These are phyloP conservation scores for Edaphochlamys debaryana DNA, from an alignment of 139 green algal genomes.

Conservation along the genomic window DNA sequence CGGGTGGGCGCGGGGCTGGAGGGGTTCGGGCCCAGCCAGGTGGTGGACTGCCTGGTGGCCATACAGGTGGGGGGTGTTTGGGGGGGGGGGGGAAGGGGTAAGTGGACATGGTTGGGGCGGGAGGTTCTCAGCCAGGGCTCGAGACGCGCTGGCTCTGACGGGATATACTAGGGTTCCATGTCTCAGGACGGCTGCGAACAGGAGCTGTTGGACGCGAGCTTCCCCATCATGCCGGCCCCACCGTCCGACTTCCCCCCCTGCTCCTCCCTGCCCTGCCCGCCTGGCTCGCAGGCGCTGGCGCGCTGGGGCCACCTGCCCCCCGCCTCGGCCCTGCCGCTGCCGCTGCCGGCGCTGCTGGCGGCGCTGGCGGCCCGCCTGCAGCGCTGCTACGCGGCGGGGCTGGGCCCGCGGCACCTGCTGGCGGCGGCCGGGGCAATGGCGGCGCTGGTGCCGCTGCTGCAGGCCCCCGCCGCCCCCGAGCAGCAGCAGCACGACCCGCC, in stretches of 20 bases:
- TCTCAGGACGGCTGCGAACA: too few species aligned
- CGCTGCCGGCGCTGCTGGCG: constrained; percentile 2
- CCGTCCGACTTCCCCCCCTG: not conserved
- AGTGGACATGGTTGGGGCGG: too few species aligned
- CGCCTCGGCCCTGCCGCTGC: not conserved
- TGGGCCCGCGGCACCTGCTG: constrained; percentile 21
- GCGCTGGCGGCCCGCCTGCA: constrained; percentile 4
- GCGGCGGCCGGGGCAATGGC: not conserved
- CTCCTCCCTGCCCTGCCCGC: not conserved
- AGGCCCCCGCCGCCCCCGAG: not conserved
- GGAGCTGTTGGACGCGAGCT: too few species aligned
- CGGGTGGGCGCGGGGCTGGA: not conserved
- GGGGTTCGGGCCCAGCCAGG: not conserved
- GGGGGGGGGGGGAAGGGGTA: too few species aligned
- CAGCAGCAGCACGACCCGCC: not conserved
- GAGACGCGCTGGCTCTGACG: too few species aligned
- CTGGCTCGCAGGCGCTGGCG: constrained; percentile 6
- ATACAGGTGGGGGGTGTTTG: not conserved
- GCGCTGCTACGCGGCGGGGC: constrained; percentile 6
- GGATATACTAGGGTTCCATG: too few species aligned
- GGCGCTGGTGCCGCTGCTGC: not conserved
- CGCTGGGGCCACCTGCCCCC: constrained; percentile 12
- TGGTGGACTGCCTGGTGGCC: constrained; percentile 23
- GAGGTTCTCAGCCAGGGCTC: too few species aligned
- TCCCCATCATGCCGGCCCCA: not conserved